Evolutionary conservation across 208 protist genomes (phyloP), one percentile per base, ranked within the genome.

Genomic region (Trypanosoma mega): DNA sequence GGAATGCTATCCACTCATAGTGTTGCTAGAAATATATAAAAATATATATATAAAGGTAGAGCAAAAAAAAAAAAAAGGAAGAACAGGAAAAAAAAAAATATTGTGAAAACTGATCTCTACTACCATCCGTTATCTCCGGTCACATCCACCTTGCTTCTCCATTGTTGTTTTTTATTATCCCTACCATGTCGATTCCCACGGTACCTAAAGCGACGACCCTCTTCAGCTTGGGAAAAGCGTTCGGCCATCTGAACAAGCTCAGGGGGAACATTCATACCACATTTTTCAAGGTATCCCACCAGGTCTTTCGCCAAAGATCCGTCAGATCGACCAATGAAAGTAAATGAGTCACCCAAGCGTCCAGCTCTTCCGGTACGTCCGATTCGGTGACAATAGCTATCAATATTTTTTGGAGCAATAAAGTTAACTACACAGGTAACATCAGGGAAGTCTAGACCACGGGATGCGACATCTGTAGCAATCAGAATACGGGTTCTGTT

Each of bases 301-400:
- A 96, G 78, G 14, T 90, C 80, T 18, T 51, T 56, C 2, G 87
- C 80, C 26, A 93, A 72, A 11, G 34, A 56, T 8, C 72, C 80
- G 51, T 91, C 83, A 16, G 63, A 64, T 1, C 52, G 14, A 30
- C 82, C 76, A 56, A 96, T 59, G 57, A 97, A 97, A 21, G 90
- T 94, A 76, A 85, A 93, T 11, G 88, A 82, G 12, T 81, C 78
- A 4, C 93, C 93, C 18, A 36, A 78, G 24, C 81, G 77, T 33
- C 94, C 95, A 14, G 90, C 93, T 39, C 97, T 87, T 18, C 92
- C 97, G 7, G 95, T 98, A 20, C 97, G 83, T 0, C 97, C 97
- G 48, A 98, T 97, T 27, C 97, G 82, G 75, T 99, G 97, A 61
- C 98, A 90, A 51, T 99, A 99, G 56, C 86, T 91, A 48, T 98